Percentiles rank a stretch among this genome's conserved stretches.
phyloP scores from a whole-genome alignment of 129 eudicot species.

The Cynara cardunculus region DNA sequence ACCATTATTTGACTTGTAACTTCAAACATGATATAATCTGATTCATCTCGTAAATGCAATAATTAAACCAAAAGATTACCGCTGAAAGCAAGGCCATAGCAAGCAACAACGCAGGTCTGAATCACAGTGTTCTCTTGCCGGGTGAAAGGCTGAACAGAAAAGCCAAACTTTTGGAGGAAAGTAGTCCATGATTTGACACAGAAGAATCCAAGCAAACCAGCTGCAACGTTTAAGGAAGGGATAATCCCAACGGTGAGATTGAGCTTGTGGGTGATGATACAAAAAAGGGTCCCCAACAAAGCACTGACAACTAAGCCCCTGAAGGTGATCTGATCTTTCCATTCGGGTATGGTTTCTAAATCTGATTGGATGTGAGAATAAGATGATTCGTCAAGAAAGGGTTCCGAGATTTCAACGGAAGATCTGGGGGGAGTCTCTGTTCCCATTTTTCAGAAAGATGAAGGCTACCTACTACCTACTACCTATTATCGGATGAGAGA shows the following conservation, averaged over 20 bases:
- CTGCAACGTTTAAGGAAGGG: conserved; percentile 91
- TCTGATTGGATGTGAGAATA: conserved; percentile 16
- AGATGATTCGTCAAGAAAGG: conserved; percentile 36
- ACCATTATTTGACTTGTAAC: neutral
- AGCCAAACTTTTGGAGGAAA: conserved; percentile 45
- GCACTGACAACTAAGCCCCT: conserved; percentile 83
- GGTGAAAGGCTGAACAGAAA: conserved; percentile 55
- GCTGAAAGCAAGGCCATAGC: conserved; percentile 89
- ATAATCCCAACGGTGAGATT: conserved; percentile 91
- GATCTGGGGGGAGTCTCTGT: conserved; percentile 26
- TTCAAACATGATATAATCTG: neutral
- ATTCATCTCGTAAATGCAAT: neutral
- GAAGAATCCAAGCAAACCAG: conserved; percentile 87
- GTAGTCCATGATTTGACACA: conserved; percentile 76
- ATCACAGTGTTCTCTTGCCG: conserved; percentile 91
- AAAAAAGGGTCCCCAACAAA: conserved; percentile 64
- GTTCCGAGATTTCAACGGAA: conserved; percentile 59
- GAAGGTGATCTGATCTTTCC: conserved; percentile 85
- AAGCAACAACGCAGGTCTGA: conserved; percentile 94
- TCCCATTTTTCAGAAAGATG: conserved; percentile 35
- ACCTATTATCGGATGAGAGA: neutral
- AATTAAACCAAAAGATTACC: conserved; percentile 34
- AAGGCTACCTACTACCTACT: no score
- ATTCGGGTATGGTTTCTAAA: conserved; percentile 49
- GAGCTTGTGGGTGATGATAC: conserved; percentile 87